Evolutionary conservation across 2,329 filamentous ascomycete genomes (phyloP).

Genomic region (Chaetomium sp.): DNA sequence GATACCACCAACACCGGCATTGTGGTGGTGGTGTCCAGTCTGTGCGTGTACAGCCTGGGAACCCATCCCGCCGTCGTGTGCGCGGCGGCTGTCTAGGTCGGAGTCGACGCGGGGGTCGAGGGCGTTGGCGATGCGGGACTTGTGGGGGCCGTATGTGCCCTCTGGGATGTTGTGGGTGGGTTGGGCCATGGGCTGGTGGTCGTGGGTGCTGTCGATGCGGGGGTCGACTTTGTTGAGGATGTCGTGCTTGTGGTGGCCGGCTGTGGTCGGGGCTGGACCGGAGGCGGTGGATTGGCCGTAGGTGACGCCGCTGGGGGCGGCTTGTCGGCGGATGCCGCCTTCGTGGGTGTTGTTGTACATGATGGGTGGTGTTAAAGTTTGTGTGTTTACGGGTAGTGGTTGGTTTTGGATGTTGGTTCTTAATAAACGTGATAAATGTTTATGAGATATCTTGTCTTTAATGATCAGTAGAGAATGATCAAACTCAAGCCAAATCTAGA

Average conservation of each 20-base stretch:
- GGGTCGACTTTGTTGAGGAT: conserved; percentile 25
- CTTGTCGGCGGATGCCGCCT: conserved; percentile 14
- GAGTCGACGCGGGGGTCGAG: conserved; percentile 21
- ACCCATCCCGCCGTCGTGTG: not conserved
- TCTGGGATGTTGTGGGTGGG: conserved; percentile 2
- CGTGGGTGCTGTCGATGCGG: conserved; percentile 20
- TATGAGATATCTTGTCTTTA: not conserved
- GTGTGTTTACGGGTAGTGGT: not conserved
- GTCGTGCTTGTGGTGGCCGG: conserved; percentile 24
- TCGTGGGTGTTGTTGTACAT: conserved; percentile 17
- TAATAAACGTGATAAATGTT: not conserved
- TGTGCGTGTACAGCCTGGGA: not conserved
- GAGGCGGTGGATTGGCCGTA: conserved; percentile 20
- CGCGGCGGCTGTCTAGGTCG: conserved; percentile 1
- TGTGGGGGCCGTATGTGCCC: conserved; percentile 20
- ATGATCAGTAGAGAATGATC: too few relatives aligned
- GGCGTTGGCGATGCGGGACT: conserved; percentile 15
- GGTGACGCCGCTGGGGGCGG: not conserved
- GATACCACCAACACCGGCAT: not conserved
- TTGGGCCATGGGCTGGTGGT: conserved; percentile 12
- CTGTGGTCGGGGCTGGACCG: conserved; percentile 22
- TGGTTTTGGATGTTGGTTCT: not conserved
- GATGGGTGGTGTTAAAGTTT: not conserved
- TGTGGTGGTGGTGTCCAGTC: not conserved
- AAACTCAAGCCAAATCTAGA: too few relatives aligned